Percentiles rank a stretch among this genome's conserved stretches.
Conservation (phyloP, 2,329 filamentous ascomycete genomes). For the Aspergillus sp. region DNA sequence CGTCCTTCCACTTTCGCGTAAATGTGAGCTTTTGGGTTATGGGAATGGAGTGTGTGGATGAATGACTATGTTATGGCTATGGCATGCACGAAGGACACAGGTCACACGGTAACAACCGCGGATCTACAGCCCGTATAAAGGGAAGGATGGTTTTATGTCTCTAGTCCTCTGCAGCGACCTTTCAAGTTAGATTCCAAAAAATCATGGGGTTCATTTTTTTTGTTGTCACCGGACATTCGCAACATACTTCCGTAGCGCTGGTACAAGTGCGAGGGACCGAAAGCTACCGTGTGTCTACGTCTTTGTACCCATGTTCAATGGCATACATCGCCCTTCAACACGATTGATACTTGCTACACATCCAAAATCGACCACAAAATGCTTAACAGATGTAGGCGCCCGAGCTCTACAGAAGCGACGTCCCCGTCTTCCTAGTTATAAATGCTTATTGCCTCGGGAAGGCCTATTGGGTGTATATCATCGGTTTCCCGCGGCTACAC, state of each 20-base stretch:
- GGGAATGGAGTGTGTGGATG: conserved; percentile 45
- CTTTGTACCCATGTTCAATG: too few species aligned
- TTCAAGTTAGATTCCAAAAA: conserved; percentile 46
- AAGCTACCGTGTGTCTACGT: too few species aligned
- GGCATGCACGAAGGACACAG: conserved; percentile 46
- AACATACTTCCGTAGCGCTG: not conserved
- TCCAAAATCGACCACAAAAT: too few species aligned
- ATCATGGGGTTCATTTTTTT: conserved; percentile 40
- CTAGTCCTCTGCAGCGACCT: conserved; percentile 47
- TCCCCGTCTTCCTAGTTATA: too few species aligned
- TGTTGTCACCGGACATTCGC: conserved; percentile 13
- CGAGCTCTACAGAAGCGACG: too few species aligned
- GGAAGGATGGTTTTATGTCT: conserved; percentile 45
- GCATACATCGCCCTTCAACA: too few species aligned
- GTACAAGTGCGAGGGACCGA: not conserved
- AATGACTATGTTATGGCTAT: conserved; percentile 49
- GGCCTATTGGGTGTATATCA: not conserved
- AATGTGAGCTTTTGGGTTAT: conserved; percentile 51
- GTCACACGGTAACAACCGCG: conserved; percentile 40
- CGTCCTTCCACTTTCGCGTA: conserved; percentile 98
- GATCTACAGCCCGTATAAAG: conserved; percentile 39
- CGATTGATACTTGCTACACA: too few species aligned
- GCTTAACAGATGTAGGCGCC: too few species aligned
- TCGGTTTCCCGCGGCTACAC: not conserved
- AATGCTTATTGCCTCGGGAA: not conserved